Percentiles rank a stretch among this genome's conserved stretches.
These are phyloP conservation scores for Phytophthora rubi DNA, from an alignment of 352 stramenopile species.

Conservation along the genomic window DNA sequence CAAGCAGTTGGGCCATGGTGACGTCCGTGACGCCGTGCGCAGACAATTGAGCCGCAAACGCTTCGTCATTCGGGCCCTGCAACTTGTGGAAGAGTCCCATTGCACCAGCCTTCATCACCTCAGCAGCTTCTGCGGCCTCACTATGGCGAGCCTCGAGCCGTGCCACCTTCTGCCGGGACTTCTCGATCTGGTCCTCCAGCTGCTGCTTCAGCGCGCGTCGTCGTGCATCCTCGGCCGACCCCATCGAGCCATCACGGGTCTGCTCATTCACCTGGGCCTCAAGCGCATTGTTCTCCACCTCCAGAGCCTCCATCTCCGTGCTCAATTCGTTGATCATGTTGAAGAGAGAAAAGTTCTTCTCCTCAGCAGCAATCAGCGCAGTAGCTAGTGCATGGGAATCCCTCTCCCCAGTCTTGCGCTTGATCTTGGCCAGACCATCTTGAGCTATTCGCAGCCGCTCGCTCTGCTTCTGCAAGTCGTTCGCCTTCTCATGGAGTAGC, in stretches of 20 bases:
- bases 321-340: conserved; percentile 95
- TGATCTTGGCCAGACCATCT: conserved; percentile 87
- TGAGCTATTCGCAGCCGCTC: conserved; percentile 77
- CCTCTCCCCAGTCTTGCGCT: conserved; percentile 86
- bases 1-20: conserved; percentile 82
- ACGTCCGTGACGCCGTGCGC: conserved; percentile 81
- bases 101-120: conserved; percentile 75
- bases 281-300: conserved; percentile 86
- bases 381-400: conserved; percentile 87
- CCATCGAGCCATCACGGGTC: conserved; percentile 45
- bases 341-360: conserved; percentile 96
- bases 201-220: conserved; percentile 69
- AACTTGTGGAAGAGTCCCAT: conserved; percentile 88
- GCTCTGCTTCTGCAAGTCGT: conserved; percentile 72
- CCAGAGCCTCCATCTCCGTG: conserved; percentile 88
- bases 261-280: conserved; percentile 63
- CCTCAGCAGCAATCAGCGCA: conserved; percentile 87
- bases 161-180: conserved; percentile 78
- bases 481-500: conserved; percentile 79
- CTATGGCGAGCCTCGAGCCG: conserved; percentile 70
- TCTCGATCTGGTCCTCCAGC: conserved; percentile 85
- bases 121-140: conserved; percentile 67
- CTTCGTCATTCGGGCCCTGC: conserved; percentile 70
- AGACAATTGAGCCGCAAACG: conserved; percentile 69
- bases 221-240: conserved; percentile 64